phyloP scores from a whole-genome alignment of 345 rosid genomes.

The Bretschneidera sinensis region DNA sequence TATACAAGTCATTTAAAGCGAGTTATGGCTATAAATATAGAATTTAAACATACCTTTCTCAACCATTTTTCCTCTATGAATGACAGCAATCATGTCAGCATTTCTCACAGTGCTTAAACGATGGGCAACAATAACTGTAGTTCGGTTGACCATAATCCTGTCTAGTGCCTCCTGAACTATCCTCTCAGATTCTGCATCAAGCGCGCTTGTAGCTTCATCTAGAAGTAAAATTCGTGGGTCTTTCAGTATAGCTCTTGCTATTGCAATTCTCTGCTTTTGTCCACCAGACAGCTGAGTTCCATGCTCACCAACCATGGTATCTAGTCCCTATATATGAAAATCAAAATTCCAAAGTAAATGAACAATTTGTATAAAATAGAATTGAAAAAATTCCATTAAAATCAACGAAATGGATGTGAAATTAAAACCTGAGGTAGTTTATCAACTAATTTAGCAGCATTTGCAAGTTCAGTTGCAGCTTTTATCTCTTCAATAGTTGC shows the following conservation, averaged over 20 bases:
- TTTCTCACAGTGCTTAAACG: slow-evolving; percentile 72
- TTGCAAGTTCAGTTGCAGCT: slow-evolving; percentile 69
- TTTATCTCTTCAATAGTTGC: slow-evolving; percentile 66
- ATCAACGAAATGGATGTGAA: background rate
- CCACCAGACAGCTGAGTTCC: slow-evolving; percentile 96
- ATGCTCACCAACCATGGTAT: slow-evolving; percentile 90
- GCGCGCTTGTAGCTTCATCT: slow-evolving; percentile 92
- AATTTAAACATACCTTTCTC: slow-evolving; percentile 57
- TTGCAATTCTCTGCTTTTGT: slow-evolving; percentile 90
- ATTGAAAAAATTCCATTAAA: background rate
- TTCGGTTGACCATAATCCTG: slow-evolving; percentile 68
- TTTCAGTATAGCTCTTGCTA: slow-evolving; percentile 83
- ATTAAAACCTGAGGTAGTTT: slow-evolving; percentile 57
- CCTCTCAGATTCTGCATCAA: slow-evolving; percentile 84
- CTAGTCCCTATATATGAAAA: slow-evolving; percentile 43
- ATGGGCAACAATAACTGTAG: slow-evolving; percentile 82
- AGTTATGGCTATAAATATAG: background rate
- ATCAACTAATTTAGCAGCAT: slow-evolving; percentile 70
- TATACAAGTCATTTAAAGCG: background rate
- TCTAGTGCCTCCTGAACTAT: slow-evolving; percentile 84
- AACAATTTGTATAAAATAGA: background rate
- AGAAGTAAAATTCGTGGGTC: slow-evolving; percentile 67
- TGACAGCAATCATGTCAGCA: slow-evolving; percentile 71
- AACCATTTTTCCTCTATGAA: slow-evolving; percentile 70
- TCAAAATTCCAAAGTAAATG: background rate